phyloP scores from a whole-genome alignment of 2,329 filamentous ascomycete species.

The Scopulariopsis brevicaulis region DNA sequence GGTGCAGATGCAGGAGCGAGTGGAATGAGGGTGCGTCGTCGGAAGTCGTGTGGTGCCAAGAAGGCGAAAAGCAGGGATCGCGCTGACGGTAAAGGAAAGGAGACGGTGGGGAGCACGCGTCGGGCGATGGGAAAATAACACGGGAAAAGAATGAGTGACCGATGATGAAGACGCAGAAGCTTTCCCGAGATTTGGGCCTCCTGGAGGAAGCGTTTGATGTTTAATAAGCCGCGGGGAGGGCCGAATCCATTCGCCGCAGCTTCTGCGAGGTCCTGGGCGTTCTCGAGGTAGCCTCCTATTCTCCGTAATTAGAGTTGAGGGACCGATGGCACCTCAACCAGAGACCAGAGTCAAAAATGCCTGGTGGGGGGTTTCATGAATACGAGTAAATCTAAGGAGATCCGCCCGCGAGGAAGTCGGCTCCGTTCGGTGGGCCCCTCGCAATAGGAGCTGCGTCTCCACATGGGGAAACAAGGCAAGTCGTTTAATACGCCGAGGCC shows the following conservation, averaged over 20 bases:
- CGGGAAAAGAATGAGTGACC: not conserved
- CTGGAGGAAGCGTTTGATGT: not conserved
- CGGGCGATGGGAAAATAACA: not conserved
- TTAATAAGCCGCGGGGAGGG: not conserved
- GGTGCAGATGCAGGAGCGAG: not conserved
- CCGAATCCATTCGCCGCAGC: not conserved
- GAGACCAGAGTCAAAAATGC: not conserved
- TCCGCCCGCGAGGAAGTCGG: not conserved
- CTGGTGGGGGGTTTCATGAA: not conserved
- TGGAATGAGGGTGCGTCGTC: not conserved
- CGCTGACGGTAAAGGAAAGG: not conserved
- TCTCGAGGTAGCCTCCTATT: not conserved
- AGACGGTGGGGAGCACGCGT: not conserved
- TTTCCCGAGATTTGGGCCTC: not conserved
- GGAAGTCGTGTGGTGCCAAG: conserved; percentile 6
- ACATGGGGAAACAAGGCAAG: not conserved
- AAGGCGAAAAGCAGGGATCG: conserved; percentile 6
- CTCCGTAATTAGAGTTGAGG: not conserved
- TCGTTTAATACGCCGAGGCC: not conserved
- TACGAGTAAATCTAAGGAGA: not conserved
- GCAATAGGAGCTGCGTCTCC: not conserved
- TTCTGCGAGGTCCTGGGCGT: not conserved
- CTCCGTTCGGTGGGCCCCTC: not conserved
- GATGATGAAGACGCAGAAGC: not conserved
- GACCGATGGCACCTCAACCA: not conserved